Conservation (phyloP, 768 basidiomycete species). For the Auricularia sp. region DNA sequence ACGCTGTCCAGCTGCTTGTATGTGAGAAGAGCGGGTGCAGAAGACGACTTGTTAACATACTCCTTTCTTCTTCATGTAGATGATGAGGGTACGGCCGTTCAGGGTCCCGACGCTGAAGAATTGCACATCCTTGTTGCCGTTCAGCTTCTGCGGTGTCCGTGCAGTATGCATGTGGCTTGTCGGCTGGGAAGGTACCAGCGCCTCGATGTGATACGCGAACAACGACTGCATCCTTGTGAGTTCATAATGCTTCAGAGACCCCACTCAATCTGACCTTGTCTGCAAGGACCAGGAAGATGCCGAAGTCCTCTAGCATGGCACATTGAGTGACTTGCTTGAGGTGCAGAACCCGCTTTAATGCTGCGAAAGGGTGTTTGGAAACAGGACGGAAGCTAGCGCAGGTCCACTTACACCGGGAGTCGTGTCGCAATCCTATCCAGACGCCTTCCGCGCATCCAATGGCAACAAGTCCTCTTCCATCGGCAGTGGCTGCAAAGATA, state of each 20-base stretch:
- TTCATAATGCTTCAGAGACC: neutral
- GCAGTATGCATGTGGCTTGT: conserved; percentile 48
- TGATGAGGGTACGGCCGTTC: conserved; percentile 77
- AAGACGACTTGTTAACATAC: conserved; percentile 26
- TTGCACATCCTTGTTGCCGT: conserved; percentile 83
- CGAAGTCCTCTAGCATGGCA: conserved; percentile 92
- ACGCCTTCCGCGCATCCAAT: conserved; percentile 94
- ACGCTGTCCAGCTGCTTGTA: conserved; percentile 63
- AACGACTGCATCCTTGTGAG: conserved; percentile 43
- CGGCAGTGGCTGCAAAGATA: conserved; percentile 52
- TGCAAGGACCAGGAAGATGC: conserved; percentile 89
- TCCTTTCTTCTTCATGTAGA: conserved; percentile 94
- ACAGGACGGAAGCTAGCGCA: neutral
- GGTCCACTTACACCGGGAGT: conserved; percentile 59
- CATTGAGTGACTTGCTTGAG: conserved; percentile 90
- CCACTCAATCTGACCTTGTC: conserved; percentile 53
- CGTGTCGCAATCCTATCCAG: conserved; percentile 88
- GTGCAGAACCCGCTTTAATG: conserved; percentile 87
- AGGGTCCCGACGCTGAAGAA: conserved; percentile 92
- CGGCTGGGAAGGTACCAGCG: conserved; percentile 80
- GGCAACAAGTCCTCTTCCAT: conserved; percentile 78
- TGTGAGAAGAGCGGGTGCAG: conserved; percentile 5
- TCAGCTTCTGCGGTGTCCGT: conserved; percentile 82
- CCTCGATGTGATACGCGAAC: conserved; percentile 93
- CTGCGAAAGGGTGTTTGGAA: conserved; percentile 26